A percentile compares a stretch with the other conserved stretches of the same genome.
These are phyloP conservation scores for Sporormia fimetaria DNA, from an alignment of 495 filamentous ascomycete genomes.

Conservation along the genomic window DNA sequence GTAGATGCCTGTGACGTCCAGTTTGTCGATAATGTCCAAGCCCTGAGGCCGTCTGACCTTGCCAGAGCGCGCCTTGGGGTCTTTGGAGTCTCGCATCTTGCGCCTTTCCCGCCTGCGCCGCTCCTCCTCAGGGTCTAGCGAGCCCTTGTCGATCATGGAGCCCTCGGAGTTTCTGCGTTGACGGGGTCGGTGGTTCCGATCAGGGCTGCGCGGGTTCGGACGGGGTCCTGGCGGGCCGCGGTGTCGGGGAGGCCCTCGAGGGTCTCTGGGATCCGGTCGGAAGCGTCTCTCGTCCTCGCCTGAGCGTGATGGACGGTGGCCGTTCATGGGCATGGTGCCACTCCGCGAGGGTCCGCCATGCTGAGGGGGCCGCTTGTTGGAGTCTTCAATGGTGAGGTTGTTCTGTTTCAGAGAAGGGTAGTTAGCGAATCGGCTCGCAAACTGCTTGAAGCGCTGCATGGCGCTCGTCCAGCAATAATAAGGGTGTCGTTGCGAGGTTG, in stretches of 20 bases:
- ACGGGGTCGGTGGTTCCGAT: slow-evolving; percentile 40
- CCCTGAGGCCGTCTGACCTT: slow-evolving; percentile 47
- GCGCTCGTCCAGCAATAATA: slow-evolving; percentile 1
- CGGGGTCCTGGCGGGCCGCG: slow-evolving; percentile 31
- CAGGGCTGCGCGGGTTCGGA: slow-evolving; percentile 35
- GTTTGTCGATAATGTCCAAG: slow-evolving; percentile 90
- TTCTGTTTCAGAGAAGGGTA: slow-evolving; percentile 30
- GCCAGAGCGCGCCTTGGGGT: slow-evolving; percentile 35
- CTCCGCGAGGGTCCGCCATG: slow-evolving; percentile 19
- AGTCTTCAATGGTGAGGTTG: slow-evolving; percentile 30
- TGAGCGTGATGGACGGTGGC: slow-evolving; percentile 28
- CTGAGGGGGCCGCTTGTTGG: slow-evolving; percentile 4
- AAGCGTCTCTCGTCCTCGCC: slow-evolving; percentile 36
- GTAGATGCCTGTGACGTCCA: slow-evolving; percentile 95
- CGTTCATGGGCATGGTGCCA: slow-evolving; percentile 22
- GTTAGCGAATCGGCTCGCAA: slow-evolving; percentile 32
- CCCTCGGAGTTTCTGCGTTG: slow-evolving; percentile 94
- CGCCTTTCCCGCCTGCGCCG: slow-evolving; percentile 60
- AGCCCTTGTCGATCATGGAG: slow-evolving; percentile 60
- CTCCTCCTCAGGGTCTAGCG: slow-evolving; percentile 62
- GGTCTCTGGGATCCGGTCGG: slow-evolving; percentile 20
- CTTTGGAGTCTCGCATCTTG: slow-evolving; percentile 53
- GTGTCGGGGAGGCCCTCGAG: slow-evolving; percentile 25
- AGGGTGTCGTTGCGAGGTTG: not conserved
- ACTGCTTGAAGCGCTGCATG: slow-evolving; percentile 28